Percentiles rank a stretch among this genome's conserved stretches.
These are phyloP conservation scores for Trametes punicea DNA, from an alignment of 768 basidiomycete genomes.

Conservation along the genomic window DNA sequence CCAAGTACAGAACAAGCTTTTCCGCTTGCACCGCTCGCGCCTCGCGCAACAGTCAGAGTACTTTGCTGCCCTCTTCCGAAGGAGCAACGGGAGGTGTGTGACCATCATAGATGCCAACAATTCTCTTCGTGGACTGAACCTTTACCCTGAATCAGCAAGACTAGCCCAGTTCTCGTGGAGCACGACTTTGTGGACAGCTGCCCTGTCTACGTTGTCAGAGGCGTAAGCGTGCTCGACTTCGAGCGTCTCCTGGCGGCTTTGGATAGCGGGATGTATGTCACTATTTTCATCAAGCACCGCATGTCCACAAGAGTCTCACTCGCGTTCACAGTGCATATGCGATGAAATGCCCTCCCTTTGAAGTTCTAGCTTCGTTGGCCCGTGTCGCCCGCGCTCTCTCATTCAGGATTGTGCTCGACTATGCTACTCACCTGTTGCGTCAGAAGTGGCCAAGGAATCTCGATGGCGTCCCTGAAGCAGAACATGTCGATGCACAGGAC, in stretches of 20 bases:
- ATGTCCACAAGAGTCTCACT: neutral
- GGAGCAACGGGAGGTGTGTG: neutral
- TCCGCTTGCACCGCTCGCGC: slow-evolving; percentile 36
- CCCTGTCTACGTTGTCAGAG: slow-evolving; percentile 24
- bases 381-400: slow-evolving; percentile 34
- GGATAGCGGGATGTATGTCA: slow-evolving; percentile 34
- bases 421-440: slow-evolving; percentile 30
- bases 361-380: slow-evolving; percentile 31
- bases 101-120: neutral
- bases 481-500: neutral
- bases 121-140: neutral
- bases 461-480: slow-evolving; percentile 3
- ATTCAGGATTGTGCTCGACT: slow-evolving; percentile 31
- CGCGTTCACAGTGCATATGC: slow-evolving; percentile 25
- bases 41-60: slow-evolving; percentile 32
- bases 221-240: slow-evolving; percentile 33
- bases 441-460: slow-evolving; percentile 32
- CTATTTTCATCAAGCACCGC: neutral
- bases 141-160: neutral
- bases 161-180: neutral
- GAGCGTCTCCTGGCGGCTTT: slow-evolving; percentile 30
- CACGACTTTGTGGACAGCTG: slow-evolving; percentile 16
- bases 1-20: slow-evolving; percentile 33
- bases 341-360: slow-evolving; percentile 28
- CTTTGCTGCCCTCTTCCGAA: slow-evolving; percentile 31